Percentiles rank a stretch among this genome's conserved stretches.
Conservation (phyloP, 768 basidiomycete species). For the Amanita phalloides region DNA sequence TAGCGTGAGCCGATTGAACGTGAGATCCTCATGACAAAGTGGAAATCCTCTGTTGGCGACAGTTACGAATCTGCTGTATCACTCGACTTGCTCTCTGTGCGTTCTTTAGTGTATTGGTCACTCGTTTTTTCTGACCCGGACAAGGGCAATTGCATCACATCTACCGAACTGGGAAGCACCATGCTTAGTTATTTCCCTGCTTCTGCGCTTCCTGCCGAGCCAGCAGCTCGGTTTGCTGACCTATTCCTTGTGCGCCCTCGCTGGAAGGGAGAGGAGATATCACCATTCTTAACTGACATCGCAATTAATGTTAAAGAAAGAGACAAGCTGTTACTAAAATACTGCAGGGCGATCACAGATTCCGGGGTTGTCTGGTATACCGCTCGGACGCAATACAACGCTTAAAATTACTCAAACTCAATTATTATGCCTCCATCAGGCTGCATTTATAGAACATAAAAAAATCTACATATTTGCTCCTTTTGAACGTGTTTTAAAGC, state of each 20-base stretch:
- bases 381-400: slow-evolving; percentile 50
- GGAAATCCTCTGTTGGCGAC: slow-evolving; percentile 73
- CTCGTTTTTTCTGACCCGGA: background rate
- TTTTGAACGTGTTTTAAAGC: slow-evolving; percentile 29
- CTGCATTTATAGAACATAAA: background rate
- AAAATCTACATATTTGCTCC: slow-evolving; percentile 12
- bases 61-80: slow-evolving; percentile 56
- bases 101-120: background rate
- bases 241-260: slow-evolving; percentile 72
- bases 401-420: slow-evolving; percentile 5
- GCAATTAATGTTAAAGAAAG: slow-evolving; percentile 78
- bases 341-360: slow-evolving; percentile 69
- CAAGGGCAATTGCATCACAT: slow-evolving; percentile 69
- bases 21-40: slow-evolving; percentile 47
- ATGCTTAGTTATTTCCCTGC: slow-evolving; percentile 65
- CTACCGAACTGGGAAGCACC: slow-evolving; percentile 22
- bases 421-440: background rate
- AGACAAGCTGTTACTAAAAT: slow-evolving; percentile 82
- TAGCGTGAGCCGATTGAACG: slow-evolving; percentile 53
- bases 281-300: slow-evolving; percentile 74
- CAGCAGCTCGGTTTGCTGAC: slow-evolving; percentile 74
- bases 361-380: slow-evolving; percentile 65
- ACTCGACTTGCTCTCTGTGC: slow-evolving; percentile 59
- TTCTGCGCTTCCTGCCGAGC: slow-evolving; percentile 63
- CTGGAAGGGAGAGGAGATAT: slow-evolving; percentile 75